A percentile compares a stretch with the other conserved stretches of the same genome.
phyloP scores from a whole-genome alignment of 352 stramenopile species.

The Globisporangium takayamanum region DNA sequence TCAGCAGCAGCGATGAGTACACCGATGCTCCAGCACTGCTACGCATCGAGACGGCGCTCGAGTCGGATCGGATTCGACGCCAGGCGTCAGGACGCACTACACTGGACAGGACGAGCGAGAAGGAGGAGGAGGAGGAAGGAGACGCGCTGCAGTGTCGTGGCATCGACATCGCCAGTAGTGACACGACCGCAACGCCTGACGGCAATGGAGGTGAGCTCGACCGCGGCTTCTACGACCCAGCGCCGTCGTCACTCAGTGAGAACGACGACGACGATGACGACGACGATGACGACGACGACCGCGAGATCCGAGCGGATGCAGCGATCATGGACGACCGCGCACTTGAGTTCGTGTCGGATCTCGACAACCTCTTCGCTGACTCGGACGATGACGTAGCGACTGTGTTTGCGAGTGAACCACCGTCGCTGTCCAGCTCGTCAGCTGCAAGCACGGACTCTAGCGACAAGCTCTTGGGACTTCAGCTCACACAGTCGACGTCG shows the following conservation, averaged over 20 bases:
- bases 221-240: slow-evolving; percentile 1
- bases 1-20: background rate
- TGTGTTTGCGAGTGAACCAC: background rate
- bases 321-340: slow-evolving; percentile 4
- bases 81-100: background rate
- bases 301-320: slow-evolving; percentile 7
- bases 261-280: slow-evolving; percentile 5
- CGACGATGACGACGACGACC: slow-evolving; percentile 6
- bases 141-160: too few relatives aligned
- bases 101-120: background rate
- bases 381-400: slow-evolving; percentile 1
- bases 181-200: background rate
- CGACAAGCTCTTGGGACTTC: background rate
- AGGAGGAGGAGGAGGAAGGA: too few relatives aligned
- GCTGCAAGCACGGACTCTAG: background rate
- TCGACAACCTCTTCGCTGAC: background rate
- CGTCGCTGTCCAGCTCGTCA: background rate
- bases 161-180: background rate
- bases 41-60: background rate
- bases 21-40: background rate
- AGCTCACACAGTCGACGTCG: background rate
- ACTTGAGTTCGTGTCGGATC: background rate
- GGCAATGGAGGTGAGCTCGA: background rate
- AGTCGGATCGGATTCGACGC: slow-evolving; percentile 1
- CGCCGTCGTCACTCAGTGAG: background rate